Percentiles rank a stretch among this genome's conserved stretches.
Evolutionary conservation across 2,329 filamentous ascomycete genomes (phyloP).

Genomic region (Alternaria solani): DNA sequence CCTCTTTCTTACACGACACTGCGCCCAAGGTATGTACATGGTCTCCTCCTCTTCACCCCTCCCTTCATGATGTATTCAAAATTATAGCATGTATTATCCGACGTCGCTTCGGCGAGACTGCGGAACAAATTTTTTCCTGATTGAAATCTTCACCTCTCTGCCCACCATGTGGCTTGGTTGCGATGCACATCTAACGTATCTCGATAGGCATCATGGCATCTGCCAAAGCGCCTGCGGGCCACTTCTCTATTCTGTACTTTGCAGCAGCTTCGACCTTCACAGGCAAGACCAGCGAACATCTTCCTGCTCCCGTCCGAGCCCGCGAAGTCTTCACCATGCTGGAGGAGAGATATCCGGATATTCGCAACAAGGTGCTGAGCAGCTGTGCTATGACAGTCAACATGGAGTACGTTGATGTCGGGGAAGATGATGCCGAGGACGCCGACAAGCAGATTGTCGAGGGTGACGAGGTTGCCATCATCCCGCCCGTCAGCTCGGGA

Average conservation of each 20-base stretch:
- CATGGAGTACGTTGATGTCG: constrained; percentile 78
- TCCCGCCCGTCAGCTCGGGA: constrained; percentile 87
- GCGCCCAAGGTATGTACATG: constrained; percentile 29
- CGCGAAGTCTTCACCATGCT: constrained; percentile 70
- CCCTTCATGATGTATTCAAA: constrained; percentile 49
- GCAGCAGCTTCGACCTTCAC: constrained; percentile 77
- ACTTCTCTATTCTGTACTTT: constrained; percentile 85
- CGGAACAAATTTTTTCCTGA: constrained; percentile 47
- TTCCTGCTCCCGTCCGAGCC: constrained; percentile 72
- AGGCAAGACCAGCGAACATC: constrained; percentile 68
- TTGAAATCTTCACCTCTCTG: constrained; percentile 16
- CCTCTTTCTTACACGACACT: constrained; percentile 18
- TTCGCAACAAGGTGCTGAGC: constrained; percentile 71
- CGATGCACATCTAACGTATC: constrained; percentile 23
- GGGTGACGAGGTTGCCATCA: constrained; percentile 86
- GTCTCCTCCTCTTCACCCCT: neutral
- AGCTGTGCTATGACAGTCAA: constrained; percentile 83
- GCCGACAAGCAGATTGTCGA: constrained; percentile 66
- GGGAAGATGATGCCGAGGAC: constrained; percentile 58
- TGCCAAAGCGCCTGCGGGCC: constrained; percentile 63
- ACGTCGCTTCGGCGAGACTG: constrained; percentile 45
- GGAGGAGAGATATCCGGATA: constrained; percentile 74
- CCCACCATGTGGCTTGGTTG: neutral
- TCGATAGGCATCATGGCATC: constrained; percentile 45
- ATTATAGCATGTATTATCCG: constrained; percentile 61